phyloP scores from a whole-genome alignment of 2,329 filamentous ascomycete genomes.

The Cladophialophora psammophila region DNA sequence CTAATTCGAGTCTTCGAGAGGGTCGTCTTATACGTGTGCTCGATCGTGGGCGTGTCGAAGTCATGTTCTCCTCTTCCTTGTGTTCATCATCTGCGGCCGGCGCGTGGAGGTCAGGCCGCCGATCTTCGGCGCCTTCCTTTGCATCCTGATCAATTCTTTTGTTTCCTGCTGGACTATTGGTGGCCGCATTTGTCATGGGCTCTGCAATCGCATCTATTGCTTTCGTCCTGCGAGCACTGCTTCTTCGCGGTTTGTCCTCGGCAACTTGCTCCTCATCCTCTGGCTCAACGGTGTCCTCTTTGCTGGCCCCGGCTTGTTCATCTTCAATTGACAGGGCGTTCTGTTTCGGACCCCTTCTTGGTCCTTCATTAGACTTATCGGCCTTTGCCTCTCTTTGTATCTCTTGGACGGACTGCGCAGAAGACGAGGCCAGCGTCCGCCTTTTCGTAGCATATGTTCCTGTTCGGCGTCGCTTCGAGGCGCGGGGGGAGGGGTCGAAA shows the following conservation, averaged over 20 bases:
- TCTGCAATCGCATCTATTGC: background rate
- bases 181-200: background rate
- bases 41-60: conserved; percentile 18
- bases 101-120: background rate
- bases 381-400: background rate
- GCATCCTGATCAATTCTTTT: background rate
- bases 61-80: background rate
- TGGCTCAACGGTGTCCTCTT: background rate
- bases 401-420: background rate
- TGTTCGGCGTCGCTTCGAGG: conserved; percentile 37
- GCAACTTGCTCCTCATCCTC: background rate
- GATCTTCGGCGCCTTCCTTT: background rate
- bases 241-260: background rate
- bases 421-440: conserved; percentile 26
- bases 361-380: background rate
- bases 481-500: conserved; percentile 34
- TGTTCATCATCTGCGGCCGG: background rate
- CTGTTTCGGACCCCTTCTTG: background rate
- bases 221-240: background rate
- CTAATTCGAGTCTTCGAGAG: conserved; percentile 6
- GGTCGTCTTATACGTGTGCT: conserved; percentile 23
- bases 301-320: background rate
- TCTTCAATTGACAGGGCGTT: background rate
- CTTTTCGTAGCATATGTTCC: conserved; percentile 35
- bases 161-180: background rate